Percentiles rank a stretch among this genome's conserved stretches.
phyloP scores from a whole-genome alignment of 2,329 filamentous ascomycete genomes.

The Amphichorda felina region DNA sequence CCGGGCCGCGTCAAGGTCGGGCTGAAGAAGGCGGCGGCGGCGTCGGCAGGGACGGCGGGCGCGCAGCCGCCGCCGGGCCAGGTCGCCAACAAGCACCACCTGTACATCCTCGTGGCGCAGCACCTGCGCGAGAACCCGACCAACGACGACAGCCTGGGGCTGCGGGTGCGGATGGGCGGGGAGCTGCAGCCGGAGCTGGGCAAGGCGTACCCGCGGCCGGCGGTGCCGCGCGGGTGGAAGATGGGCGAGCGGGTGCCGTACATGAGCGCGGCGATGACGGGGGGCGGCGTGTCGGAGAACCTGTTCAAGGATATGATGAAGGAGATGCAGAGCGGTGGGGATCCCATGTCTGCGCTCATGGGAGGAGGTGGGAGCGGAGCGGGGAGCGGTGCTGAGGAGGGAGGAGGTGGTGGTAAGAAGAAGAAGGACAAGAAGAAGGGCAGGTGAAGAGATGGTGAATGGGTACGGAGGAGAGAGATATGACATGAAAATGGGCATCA shows the following conservation, averaged over 20 bases:
- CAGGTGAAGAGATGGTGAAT: constrained; percentile 16
- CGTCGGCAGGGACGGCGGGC: not conserved
- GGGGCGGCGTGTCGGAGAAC: constrained; percentile 89
- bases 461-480: no score
- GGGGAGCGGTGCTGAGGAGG: constrained; percentile 14
- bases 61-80: constrained; percentile 24
- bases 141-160: constrained; percentile 52
- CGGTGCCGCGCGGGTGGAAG: constrained; percentile 83
- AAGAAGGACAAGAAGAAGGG: constrained; percentile 41
- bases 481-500: no score
- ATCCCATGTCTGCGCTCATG: constrained; percentile 32
- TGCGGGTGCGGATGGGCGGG: constrained; percentile 62
- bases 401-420: constrained; percentile 19
- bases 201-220: constrained; percentile 59
- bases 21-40: constrained; percentile 38
- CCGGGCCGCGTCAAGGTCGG: constrained; percentile 78
- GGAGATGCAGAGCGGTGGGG: constrained; percentile 57
- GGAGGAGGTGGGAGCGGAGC: constrained; percentile 13
- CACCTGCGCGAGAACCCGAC: constrained; percentile 73
- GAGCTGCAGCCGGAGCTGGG: constrained; percentile 49
- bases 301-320: constrained; percentile 95
- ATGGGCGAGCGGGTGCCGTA: constrained; percentile 74
- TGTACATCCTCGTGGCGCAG: constrained; percentile 69
- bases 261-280: constrained; percentile 79
- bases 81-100: constrained; percentile 72